phyloP scores from a whole-genome alignment of 2,329 filamentous ascomycete species.

The Talaromyces sp. region DNA sequence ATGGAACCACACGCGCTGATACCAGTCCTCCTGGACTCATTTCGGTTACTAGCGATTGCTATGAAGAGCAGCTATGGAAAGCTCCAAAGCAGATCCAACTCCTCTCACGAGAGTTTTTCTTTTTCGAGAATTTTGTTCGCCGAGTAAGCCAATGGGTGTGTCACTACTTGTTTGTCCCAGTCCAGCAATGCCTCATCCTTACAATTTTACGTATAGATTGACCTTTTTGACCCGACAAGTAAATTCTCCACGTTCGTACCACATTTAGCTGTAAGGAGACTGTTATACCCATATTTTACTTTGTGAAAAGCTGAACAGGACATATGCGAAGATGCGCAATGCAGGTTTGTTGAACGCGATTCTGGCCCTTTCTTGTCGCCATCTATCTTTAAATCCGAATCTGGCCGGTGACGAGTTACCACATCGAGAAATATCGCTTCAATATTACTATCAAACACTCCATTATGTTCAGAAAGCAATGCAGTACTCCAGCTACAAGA shows the following conservation, averaged over 20 bases:
- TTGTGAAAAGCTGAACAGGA: no score
- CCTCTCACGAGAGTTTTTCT: conserved; percentile 1
- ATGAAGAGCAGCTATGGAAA: conserved; percentile 15
- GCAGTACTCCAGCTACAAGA: conserved; percentile 19
- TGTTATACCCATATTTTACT: no score
- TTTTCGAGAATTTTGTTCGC: conserved; percentile 16
- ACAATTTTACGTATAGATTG: conserved; percentile 12
- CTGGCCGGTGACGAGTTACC: conserved; percentile 3
- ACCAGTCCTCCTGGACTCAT: neutral
- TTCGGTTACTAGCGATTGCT: neutral
- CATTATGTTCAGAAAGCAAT: conserved; percentile 24
- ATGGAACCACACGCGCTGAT: neutral
- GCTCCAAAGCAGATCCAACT: conserved; percentile 14
- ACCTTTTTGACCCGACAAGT: conserved; percentile 18
- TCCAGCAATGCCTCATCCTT: neutral
- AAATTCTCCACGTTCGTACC: conserved; percentile 17
- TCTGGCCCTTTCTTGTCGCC: conserved; percentile 20
- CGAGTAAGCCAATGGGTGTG: conserved; percentile 16
- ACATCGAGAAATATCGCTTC: conserved; percentile 17
- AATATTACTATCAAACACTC: conserved; percentile 24
- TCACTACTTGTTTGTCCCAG: neutral
- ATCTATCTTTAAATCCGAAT: conserved; percentile 15
- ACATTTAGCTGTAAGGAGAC: conserved; percentile 13
- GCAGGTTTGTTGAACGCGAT: conserved; percentile 23
- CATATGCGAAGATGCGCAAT: conserved; percentile 15